phyloP scores from a whole-genome alignment of 768 basidiomycete genomes.

The Hypholoma sublateritium region DNA sequence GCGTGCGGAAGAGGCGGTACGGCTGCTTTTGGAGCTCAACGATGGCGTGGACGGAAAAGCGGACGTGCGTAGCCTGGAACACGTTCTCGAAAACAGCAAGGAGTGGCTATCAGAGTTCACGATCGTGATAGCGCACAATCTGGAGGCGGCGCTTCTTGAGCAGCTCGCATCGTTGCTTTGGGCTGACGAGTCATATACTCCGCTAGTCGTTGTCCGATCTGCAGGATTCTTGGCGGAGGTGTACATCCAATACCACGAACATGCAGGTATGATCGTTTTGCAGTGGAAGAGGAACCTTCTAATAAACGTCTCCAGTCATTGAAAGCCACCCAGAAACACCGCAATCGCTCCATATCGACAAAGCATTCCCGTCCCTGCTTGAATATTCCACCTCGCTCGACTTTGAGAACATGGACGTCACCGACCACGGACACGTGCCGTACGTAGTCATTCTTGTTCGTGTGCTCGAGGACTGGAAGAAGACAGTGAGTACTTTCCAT shows the following conservation, averaged over 20 bases:
- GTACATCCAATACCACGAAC: constrained; percentile 86
- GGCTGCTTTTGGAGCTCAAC: constrained; percentile 82
- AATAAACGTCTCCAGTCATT: constrained; percentile 55
- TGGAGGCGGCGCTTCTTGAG: constrained; percentile 54
- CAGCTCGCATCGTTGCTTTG: constrained; percentile 68
- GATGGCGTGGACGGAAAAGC: constrained; percentile 76
- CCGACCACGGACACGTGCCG: constrained; percentile 88
- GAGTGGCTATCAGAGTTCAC: constrained; percentile 53
- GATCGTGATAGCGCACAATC: constrained; percentile 84
- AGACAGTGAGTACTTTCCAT: constrained; percentile 44
- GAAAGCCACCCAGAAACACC: constrained; percentile 81
- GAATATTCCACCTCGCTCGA: constrained; percentile 73
- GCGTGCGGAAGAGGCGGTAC: constrained; percentile 78
- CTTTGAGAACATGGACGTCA: constrained; percentile 78
- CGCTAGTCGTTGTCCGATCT: constrained; percentile 77
- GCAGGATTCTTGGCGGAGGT: constrained; percentile 92
- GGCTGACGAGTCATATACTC: constrained; percentile 54
- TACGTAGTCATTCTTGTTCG: constrained; percentile 88
- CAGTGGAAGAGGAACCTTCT: neutral
- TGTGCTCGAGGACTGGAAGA: constrained; percentile 82
- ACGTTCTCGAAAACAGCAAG: constrained; percentile 53
- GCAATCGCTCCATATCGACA: constrained; percentile 81
- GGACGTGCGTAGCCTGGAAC: constrained; percentile 52
- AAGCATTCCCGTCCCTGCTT: constrained; percentile 81
- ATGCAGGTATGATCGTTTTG: constrained; percentile 58